phyloP scores from a whole-genome alignment of 768 basidiomycete genomes.

The Lepiota venenata region DNA sequence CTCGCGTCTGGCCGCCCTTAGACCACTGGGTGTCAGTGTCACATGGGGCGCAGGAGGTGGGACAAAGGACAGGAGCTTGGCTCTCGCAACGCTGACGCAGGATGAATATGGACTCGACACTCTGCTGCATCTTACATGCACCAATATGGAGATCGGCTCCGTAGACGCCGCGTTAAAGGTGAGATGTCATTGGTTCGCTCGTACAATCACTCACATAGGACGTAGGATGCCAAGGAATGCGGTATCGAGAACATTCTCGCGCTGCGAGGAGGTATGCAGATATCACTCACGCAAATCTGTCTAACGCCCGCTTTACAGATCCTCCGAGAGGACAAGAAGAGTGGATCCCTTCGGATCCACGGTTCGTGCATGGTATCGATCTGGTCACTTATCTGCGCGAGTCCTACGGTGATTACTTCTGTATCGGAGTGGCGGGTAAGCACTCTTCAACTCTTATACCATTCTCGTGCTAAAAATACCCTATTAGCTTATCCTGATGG shows the following conservation, averaged over 20 bases:
- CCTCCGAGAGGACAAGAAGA: constrained; percentile 93
- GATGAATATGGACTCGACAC: constrained; percentile 77
- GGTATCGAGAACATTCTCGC: constrained; percentile 91
- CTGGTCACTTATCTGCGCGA: constrained; percentile 89
- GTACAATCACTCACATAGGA: background rate
- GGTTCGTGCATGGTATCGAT: constrained; percentile 82
- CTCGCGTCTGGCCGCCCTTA: constrained; percentile 68
- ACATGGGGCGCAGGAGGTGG: constrained; percentile 99
- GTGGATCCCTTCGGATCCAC: constrained; percentile 82
- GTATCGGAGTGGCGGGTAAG: constrained; percentile 90
- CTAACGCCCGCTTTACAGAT: constrained; percentile 44
- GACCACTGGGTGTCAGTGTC: constrained; percentile 83
- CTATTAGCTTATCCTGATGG: constrained; percentile 86
- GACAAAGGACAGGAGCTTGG: constrained; percentile 84
- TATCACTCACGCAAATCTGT: background rate
- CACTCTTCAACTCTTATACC: background rate
- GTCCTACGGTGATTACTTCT: constrained; percentile 61
- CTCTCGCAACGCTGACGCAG: constrained; percentile 79
- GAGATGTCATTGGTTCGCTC: constrained; percentile 17
- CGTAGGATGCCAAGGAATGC: constrained; percentile 69
- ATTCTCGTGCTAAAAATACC: constrained; percentile 9
- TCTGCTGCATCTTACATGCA: constrained; percentile 93
- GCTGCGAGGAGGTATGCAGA: constrained; percentile 75
- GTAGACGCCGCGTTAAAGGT: constrained; percentile 87
- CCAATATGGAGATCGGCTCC: constrained; percentile 89